phyloP scores from a whole-genome alignment of 179 eudicot species.

The Drosera spatulata region DNA sequence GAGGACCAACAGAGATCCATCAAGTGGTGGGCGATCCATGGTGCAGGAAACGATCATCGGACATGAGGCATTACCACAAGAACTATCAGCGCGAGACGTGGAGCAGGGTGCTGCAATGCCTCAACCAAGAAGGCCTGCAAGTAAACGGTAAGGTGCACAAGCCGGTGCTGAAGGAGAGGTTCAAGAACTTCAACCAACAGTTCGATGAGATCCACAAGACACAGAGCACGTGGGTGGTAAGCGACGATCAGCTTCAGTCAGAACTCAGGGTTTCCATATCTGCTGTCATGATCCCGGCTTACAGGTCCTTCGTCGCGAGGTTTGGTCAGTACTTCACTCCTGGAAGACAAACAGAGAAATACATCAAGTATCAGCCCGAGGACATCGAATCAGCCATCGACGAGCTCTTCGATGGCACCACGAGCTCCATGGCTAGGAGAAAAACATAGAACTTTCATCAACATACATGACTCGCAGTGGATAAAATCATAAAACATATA shows the following conservation, averaged over 20 bases:
- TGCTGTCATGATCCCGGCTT: slow-evolving; percentile 65
- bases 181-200: slow-evolving; percentile 53
- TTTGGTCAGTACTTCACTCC: slow-evolving; percentile 40
- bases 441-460: slow-evolving; percentile 1
- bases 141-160: slow-evolving; percentile 12
- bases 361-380: slow-evolving; percentile 65
- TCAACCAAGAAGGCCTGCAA: slow-evolving; percentile 52
- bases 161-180: slow-evolving; percentile 55
- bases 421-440: slow-evolving; percentile 41
- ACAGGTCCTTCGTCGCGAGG: slow-evolving; percentile 48
- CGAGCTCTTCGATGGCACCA: slow-evolving; percentile 54
- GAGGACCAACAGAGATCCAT: slow-evolving; percentile 47
- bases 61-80: slow-evolving; percentile 58
- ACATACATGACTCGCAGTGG: background rate
- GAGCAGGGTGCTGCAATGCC: slow-evolving; percentile 39
- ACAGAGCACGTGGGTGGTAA: slow-evolving; percentile 80
- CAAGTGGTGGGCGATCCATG: slow-evolving; percentile 47
- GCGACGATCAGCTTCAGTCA: slow-evolving; percentile 69
- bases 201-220: slow-evolving; percentile 79
- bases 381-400: slow-evolving; percentile 62
- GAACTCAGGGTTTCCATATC: slow-evolving; percentile 15
- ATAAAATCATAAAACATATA: background rate
- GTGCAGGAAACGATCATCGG: slow-evolving; percentile 51
- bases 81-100: slow-evolving; percentile 22
- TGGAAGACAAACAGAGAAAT: slow-evolving; percentile 46